A percentile compares a stretch with the other conserved stretches of the same genome.
phyloP scores from a whole-genome alignment of 2,329 filamentous ascomycete species.

The Cadophora sp. region DNA sequence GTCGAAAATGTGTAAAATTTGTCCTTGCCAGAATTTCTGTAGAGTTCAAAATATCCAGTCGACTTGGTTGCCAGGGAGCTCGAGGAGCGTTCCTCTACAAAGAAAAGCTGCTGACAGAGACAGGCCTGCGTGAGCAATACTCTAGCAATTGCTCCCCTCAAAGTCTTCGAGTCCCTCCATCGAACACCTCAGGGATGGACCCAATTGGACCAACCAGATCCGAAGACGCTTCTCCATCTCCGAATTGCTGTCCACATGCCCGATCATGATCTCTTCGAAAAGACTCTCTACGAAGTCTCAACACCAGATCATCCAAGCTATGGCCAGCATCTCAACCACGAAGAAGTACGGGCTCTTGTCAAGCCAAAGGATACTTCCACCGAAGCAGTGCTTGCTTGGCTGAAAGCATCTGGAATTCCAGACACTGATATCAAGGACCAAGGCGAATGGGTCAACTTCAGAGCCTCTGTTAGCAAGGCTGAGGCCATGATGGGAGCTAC shows the following conservation, averaged over 20 bases:
- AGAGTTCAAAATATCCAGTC: background rate
- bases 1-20: background rate
- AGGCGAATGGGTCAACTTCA: conserved; percentile 57
- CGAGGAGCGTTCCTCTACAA: background rate
- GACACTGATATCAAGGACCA: conserved; percentile 55
- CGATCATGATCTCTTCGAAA: conserved; percentile 52
- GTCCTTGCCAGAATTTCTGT: background rate
- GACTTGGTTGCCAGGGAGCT: background rate
- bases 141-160: conserved; percentile 16
- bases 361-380: conserved; percentile 57
- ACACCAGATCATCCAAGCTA: conserved; percentile 57
- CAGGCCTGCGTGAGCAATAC: conserved; percentile 20
- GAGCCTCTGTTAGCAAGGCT: conserved; percentile 39
- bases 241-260: conserved; percentile 48
- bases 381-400: conserved; percentile 60
- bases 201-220: conserved; percentile 30
- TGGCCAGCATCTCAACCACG: conserved; percentile 57
- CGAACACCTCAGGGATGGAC: conserved; percentile 37
- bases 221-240: conserved; percentile 30
- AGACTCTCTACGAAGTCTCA: conserved; percentile 50
- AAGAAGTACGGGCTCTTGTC: conserved; percentile 57
- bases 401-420: conserved; percentile 56
- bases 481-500: conserved; percentile 41
- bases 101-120: background rate
- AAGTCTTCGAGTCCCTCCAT: conserved; percentile 36